Evolutionary conservation across 1,139 yeast genomes (phyloP).

Genomic region (Blastobotrys indianensis): DNA sequence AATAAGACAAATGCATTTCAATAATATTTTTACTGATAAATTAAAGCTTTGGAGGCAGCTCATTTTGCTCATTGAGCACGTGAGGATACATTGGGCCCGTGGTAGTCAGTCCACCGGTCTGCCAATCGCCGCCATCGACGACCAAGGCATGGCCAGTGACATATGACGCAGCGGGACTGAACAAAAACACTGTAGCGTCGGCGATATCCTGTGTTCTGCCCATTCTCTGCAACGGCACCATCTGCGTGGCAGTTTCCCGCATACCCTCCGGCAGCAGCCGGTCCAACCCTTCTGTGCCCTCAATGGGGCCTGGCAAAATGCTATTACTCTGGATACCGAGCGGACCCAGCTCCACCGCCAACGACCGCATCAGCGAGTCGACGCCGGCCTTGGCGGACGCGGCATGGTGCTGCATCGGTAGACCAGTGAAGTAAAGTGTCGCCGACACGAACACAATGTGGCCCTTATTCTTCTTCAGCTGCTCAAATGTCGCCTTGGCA

Average conservation of each 20-base stretch:
- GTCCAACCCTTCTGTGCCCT: conserved; percentile 71
- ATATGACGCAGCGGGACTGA: conserved; percentile 75
- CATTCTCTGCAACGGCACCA: conserved; percentile 68
- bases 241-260: conserved; percentile 37
- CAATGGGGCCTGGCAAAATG: conserved; percentile 86
- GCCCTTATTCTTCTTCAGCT: conserved; percentile 63
- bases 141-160: conserved; percentile 72
- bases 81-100: conserved; percentile 10
- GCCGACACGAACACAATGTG: conserved; percentile 72
- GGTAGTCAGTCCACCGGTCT: conserved; percentile 43
- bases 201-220: conserved; percentile 82
- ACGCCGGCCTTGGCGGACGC: conserved; percentile 94
- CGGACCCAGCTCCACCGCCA: conserved; percentile 88
- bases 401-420: conserved; percentile 80
- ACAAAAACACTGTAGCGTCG: conserved; percentile 75
- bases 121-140: conserved; percentile 94
- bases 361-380: conserved; percentile 73
- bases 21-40: neutral
- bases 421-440: conserved; percentile 80
- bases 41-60: conserved; percentile 5
- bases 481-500: conserved; percentile 67
- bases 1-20: too few relatives aligned
- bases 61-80: conserved; percentile 6
- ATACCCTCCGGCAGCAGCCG: conserved; percentile 46
- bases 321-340: conserved; percentile 74